Percentiles rank a stretch among this genome's conserved stretches.
Evolutionary conservation across 345 rosid species (phyloP).

Genomic region (Salix udensis): DNA sequence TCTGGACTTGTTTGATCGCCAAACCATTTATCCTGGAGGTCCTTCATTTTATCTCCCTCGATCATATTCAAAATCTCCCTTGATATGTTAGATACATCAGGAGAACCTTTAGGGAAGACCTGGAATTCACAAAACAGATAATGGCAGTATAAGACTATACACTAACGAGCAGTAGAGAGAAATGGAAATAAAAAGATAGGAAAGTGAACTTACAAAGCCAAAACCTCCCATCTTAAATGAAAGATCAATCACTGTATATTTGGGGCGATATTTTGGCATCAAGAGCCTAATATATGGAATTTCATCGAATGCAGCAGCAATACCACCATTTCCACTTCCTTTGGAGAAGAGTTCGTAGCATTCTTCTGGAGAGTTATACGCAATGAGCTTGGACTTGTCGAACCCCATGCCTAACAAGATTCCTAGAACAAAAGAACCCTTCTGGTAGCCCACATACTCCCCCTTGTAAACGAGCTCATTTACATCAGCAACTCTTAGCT

Average conservation of each 20-base stretch:
- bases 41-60: slow-evolving; percentile 8
- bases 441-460: slow-evolving; percentile 40
- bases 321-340: no score
- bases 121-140: no score
- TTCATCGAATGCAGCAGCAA: no score
- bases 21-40: slow-evolving; percentile 1
- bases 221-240: no score
- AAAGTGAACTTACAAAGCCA: no score
- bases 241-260: no score
- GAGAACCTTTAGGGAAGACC: slow-evolving; percentile 6
- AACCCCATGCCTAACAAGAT: slow-evolving; percentile 25
- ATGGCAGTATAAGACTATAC: no score
- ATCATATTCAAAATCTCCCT: slow-evolving; percentile 13
- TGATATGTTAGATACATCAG: slow-evolving; percentile 7
- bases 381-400: background rate
- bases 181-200: no score
- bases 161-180: no score
- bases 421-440: slow-evolving; percentile 37
- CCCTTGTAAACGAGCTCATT: slow-evolving; percentile 32
- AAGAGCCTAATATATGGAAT: no score
- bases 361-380: slow-evolving; percentile 20
- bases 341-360: slow-evolving; percentile 8
- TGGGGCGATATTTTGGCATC: no score
- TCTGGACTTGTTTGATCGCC: background rate
- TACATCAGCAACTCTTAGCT: slow-evolving; percentile 35